Percentiles rank a stretch among this genome's conserved stretches.
Evolutionary conservation across 208 protist species (phyloP).

Genomic region (Trypanosoma avium): DNA sequence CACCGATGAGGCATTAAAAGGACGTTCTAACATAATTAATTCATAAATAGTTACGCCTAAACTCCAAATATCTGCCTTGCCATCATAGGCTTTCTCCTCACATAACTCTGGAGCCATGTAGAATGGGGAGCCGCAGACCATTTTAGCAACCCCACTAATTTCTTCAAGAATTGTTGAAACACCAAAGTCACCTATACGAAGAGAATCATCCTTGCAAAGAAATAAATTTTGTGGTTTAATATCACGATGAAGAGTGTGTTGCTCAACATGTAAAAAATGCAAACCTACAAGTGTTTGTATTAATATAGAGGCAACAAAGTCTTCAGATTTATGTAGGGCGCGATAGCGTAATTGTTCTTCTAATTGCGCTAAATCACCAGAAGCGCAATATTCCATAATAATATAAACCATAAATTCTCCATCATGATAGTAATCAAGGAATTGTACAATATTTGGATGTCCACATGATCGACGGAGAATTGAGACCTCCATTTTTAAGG

Average conservation of each 20-base stretch:
- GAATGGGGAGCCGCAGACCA: slow-evolving; percentile 82
- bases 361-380: slow-evolving; percentile 57
- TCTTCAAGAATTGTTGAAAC: slow-evolving; percentile 59
- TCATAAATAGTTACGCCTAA: slow-evolving; percentile 95
- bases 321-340: slow-evolving; percentile 30
- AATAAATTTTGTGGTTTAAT: slow-evolving; percentile 69
- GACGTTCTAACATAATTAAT: slow-evolving; percentile 66
- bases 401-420: slow-evolving; percentile 67
- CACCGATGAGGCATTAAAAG: slow-evolving; percentile 46
- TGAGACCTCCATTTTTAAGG: slow-evolving; percentile 53
- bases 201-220: slow-evolving; percentile 45
- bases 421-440: slow-evolving; percentile 60
- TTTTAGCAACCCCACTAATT: slow-evolving; percentile 45
- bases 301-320: slow-evolving; percentile 54
- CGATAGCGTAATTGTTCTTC: slow-evolving; percentile 35
- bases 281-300: slow-evolving; percentile 39
- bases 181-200: slow-evolving; percentile 89
- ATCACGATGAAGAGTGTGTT: slow-evolving; percentile 55
- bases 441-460: slow-evolving; percentile 71
- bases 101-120: slow-evolving; percentile 94
- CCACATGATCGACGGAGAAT: slow-evolving; percentile 41
- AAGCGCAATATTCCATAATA: slow-evolving; percentile 79
- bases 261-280: slow-evolving; percentile 37
- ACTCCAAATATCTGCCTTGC: slow-evolving; percentile 95
- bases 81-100: slow-evolving; percentile 85